Evolutionary conservation across 1,284 basidiomycete genomes (phyloP).

Genomic region (Blastosporella zonata): DNA sequence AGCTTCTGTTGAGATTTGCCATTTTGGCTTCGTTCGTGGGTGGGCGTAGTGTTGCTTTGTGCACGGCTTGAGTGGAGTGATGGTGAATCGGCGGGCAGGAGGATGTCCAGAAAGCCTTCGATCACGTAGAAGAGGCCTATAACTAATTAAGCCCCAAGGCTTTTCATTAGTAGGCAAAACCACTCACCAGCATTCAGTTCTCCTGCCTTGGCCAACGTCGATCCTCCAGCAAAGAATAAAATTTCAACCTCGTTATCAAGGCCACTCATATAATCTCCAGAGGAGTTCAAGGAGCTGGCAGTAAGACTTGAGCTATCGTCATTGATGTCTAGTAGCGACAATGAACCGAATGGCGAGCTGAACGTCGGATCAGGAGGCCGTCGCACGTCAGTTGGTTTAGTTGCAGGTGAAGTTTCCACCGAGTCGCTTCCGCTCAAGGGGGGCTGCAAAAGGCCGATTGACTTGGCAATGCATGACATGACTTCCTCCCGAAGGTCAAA

Average conservation of each 20-base stretch:
- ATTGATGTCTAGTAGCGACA: slow-evolving; percentile 76
- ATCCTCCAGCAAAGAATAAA: slow-evolving; percentile 87
- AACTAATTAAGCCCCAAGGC: slow-evolving; percentile 4
- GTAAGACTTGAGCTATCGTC: slow-evolving; percentile 63
- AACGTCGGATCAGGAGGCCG: slow-evolving; percentile 45
- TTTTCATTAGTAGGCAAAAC: not conserved
- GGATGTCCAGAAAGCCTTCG: slow-evolving; percentile 94
- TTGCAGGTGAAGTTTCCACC: slow-evolving; percentile 61
- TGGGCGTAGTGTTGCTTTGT: slow-evolving; percentile 23
- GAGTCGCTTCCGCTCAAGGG: slow-evolving; percentile 66
- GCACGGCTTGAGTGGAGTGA: slow-evolving; percentile 6
- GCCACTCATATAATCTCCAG: slow-evolving; percentile 65
- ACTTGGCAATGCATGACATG: slow-evolving; percentile 96
- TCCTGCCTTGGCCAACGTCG: slow-evolving; percentile 84
- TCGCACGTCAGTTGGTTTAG: slow-evolving; percentile 51
- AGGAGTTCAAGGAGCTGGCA: slow-evolving; percentile 57
- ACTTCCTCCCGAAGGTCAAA: slow-evolving; percentile 94
- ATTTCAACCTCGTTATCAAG: slow-evolving; percentile 97
- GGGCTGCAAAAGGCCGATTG: slow-evolving; percentile 92
- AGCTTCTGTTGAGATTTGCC: slow-evolving; percentile 48
- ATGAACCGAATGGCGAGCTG: slow-evolving; percentile 80
- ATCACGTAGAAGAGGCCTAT: slow-evolving; percentile 96
- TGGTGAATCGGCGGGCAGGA: slow-evolving; percentile 52
- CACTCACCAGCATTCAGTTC: slow-evolving; percentile 78
- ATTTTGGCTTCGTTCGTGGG: slow-evolving; percentile 6